phyloP scores from a whole-genome alignment of 257 asterid species.

The Handroanthus guayacan region DNA sequence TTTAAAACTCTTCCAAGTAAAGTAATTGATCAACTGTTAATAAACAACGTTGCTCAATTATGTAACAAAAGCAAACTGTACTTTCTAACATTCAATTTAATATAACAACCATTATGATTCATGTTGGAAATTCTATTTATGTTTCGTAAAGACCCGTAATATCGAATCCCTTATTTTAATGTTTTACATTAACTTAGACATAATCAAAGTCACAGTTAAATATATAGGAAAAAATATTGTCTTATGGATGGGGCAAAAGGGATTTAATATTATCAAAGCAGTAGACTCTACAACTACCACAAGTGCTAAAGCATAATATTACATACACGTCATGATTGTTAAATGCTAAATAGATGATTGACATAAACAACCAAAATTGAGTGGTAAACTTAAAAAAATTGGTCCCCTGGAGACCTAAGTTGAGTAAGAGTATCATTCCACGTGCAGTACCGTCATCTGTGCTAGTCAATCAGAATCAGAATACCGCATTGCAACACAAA shows the following conservation, averaged over 20 bases:
- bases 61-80: slow-evolving; percentile 10
- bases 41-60: slow-evolving; percentile 16
- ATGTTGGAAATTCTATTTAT: not conserved
- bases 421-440: slow-evolving; percentile 1
- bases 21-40: not conserved
- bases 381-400: not conserved
- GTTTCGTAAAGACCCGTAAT: not conserved
- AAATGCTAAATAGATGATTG: not conserved
- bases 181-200: slow-evolving; percentile 5
- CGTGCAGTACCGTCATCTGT: not conserved
- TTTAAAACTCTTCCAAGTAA: slow-evolving; percentile 29
- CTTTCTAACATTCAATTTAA: not conserved
- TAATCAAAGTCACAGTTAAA: not conserved
- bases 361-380: slow-evolving; percentile 5
- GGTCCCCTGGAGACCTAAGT: slow-evolving; percentile 1
- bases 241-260: not conserved
- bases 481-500: not conserved
- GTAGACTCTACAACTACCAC: not conserved
- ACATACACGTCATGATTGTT: slow-evolving; percentile 6
- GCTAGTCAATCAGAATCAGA: not conserved
- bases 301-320: slow-evolving; percentile 17
- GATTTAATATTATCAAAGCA: slow-evolving; percentile 3
- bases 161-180: not conserved
- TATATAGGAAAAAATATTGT: not conserved
- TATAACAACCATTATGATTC: slow-evolving; percentile 5